Conservation (phyloP, 169 alveolate species). For the Theileria equi region DNA sequence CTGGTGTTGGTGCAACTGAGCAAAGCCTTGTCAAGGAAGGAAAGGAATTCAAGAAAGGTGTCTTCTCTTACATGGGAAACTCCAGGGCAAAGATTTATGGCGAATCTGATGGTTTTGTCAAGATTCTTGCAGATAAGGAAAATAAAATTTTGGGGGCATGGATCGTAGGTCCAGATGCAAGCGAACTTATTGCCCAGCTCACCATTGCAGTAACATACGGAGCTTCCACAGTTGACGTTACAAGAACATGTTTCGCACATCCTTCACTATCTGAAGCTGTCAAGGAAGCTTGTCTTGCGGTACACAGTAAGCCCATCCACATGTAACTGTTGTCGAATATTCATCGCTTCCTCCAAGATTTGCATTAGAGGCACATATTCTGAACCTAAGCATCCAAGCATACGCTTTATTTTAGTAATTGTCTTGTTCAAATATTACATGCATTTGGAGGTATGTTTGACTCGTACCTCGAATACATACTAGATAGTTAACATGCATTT, state of each 20-base stretch:
- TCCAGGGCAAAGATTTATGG: conserved; percentile 92
- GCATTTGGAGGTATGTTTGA: too few species aligned
- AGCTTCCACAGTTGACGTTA: conserved; percentile 93
- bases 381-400: too few species aligned
- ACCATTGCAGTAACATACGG: conserved; percentile 92
- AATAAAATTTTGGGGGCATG: conserved; percentile 95
- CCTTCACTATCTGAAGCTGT: conserved; percentile 98
- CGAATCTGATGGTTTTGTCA: conserved; percentile 93
- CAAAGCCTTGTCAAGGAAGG: conserved; percentile 82
- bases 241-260: conserved; percentile 96
- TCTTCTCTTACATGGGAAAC: conserved; percentile 94
- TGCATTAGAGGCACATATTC: too few species aligned
- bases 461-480: too few species aligned
- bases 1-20: conserved; percentile 97
- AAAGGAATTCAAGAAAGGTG: conserved; percentile 84
- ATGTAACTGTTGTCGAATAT: conserved; percentile 15
- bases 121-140: conserved; percentile 82
- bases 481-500: too few species aligned
- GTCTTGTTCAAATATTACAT: too few species aligned
- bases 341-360: too few species aligned
- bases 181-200: conserved; percentile 94
- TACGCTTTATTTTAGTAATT: too few species aligned
- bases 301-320: conserved; percentile 91
- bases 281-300: conserved; percentile 92
- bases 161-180: conserved; percentile 94